phyloP scores from a whole-genome alignment of 1,284 basidiomycete species.

The Malassezia dermatis region DNA sequence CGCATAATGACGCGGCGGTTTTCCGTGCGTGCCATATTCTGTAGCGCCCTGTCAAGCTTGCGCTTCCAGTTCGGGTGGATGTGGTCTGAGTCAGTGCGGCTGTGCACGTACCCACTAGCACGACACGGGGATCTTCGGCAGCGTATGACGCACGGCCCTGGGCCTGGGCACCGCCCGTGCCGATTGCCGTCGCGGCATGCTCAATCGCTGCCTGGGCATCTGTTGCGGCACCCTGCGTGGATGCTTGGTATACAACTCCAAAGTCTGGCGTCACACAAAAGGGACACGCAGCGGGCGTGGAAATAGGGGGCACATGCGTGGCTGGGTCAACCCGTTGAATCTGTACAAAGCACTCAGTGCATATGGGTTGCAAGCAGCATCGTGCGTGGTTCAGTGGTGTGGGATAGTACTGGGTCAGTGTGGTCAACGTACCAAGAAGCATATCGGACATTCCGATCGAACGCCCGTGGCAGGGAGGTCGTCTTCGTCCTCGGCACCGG shows the following conservation, averaged over 20 bases:
- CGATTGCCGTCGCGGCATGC: slow-evolving; percentile 30
- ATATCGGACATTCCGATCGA: slow-evolving; percentile 80
- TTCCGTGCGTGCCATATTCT: slow-evolving; percentile 51
- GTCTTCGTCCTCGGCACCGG: slow-evolving; percentile 68
- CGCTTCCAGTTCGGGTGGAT: slow-evolving; percentile 43
- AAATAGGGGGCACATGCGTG: slow-evolving; percentile 31
- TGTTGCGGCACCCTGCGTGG: not conserved
- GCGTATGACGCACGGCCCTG: slow-evolving; percentile 3
- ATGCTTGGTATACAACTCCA: slow-evolving; percentile 64
- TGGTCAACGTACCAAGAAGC: slow-evolving; percentile 70
- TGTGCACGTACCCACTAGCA: slow-evolving; percentile 32
- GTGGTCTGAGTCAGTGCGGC: slow-evolving; percentile 22
- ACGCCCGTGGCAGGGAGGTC: slow-evolving; percentile 58
- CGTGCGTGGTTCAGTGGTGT: slow-evolving; percentile 69
- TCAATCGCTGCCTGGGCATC: slow-evolving; percentile 15
- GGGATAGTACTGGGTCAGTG: slow-evolving; percentile 24
- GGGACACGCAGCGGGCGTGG: slow-evolving; percentile 66
- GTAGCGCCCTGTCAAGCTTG: slow-evolving; percentile 35
- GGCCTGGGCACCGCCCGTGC: slow-evolving; percentile 22
- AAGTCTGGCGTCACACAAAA: slow-evolving; percentile 96
- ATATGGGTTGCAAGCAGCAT: slow-evolving; percentile 96
- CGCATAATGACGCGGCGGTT: slow-evolving; percentile 96
- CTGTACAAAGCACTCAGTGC: slow-evolving; percentile 97
- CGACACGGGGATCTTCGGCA: slow-evolving; percentile 26
- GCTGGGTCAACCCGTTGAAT: slow-evolving; percentile 86